These are phyloP conservation scores for Penicillium sp. DNA, from an alignment of 2,329 filamentous ascomycete genomes.

Conservation along the genomic window DNA sequence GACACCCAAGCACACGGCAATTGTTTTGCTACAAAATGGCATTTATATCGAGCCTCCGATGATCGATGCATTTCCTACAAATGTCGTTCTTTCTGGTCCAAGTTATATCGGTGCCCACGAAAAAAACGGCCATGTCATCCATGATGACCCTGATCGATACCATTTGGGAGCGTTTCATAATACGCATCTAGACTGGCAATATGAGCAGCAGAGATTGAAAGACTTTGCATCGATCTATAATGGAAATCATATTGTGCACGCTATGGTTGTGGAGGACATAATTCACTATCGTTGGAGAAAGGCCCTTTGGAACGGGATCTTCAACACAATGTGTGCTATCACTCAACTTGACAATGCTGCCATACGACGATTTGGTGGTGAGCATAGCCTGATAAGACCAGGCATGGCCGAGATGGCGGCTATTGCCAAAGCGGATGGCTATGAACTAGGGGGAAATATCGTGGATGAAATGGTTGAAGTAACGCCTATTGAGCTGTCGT, in stretches of 20 bases:
- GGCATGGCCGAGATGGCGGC: constrained; percentile 51
- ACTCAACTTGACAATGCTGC: constrained; percentile 56
- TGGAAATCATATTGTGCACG: constrained; percentile 50
- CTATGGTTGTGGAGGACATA: constrained; percentile 40
- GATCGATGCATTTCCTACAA: constrained; percentile 54
- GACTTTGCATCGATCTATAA: constrained; percentile 56
- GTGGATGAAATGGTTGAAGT: constrained; percentile 15
- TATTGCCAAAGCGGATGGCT: constrained; percentile 19
- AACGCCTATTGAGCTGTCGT: constrained; percentile 13
- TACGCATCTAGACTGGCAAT: constrained; percentile 23
- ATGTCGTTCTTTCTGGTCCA: constrained; percentile 59
- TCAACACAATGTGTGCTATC: constrained; percentile 59
- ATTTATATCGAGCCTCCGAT: constrained; percentile 66
- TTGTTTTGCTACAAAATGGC: constrained; percentile 66
- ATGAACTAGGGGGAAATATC: constrained; percentile 13
- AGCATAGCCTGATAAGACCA: constrained; percentile 51
- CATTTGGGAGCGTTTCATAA: constrained; percentile 56
- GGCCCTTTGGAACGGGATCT: constrained; percentile 56
- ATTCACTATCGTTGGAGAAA: constrained; percentile 38
- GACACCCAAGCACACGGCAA: constrained; percentile 54
- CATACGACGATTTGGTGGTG: constrained; percentile 48
- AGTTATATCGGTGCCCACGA: constrained; percentile 59
- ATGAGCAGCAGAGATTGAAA: constrained; percentile 16
- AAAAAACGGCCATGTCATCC: constrained; percentile 53
- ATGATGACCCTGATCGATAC: constrained; percentile 57